Percentiles rank a stretch among this genome's conserved stretches.
phyloP scores from a whole-genome alignment of 208 protist genomes.

The Herpetomonas samuelpessoai region DNA sequence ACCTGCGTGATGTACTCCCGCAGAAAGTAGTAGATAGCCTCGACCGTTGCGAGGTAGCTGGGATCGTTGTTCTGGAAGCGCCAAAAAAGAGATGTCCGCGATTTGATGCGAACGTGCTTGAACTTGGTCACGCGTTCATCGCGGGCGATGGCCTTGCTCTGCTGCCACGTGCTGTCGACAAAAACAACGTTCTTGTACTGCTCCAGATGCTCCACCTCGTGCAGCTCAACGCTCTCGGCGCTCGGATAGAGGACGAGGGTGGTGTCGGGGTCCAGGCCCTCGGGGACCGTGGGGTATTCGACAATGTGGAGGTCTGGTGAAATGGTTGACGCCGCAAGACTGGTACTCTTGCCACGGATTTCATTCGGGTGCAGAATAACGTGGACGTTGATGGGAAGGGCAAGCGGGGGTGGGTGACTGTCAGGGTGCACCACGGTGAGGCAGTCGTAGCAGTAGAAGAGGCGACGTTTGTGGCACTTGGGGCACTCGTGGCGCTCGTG shows the following conservation, averaged over 20 bases:
- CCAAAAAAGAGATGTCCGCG: conserved; percentile 93
- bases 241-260: conserved; percentile 90
- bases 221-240: conserved; percentile 62
- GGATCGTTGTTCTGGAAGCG: conserved; percentile 92
- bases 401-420: conserved; percentile 67
- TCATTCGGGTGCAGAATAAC: conserved; percentile 90
- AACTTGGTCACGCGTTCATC: conserved; percentile 74
- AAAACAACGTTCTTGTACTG: conserved; percentile 89
- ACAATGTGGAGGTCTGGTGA: conserved; percentile 84
- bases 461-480: conserved; percentile 67
- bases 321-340: conserved; percentile 87
- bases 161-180: conserved; percentile 94
- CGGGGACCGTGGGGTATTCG: conserved; percentile 67
- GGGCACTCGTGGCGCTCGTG: conserved; percentile 64
- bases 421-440: conserved; percentile 81
- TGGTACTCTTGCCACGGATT: conserved; percentile 91
- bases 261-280: conserved; percentile 45
- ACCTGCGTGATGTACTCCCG: conserved; percentile 79
- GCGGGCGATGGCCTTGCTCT: conserved; percentile 84
- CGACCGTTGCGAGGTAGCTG: conserved; percentile 91
- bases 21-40: conserved; percentile 95
- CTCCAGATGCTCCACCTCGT: conserved; percentile 64
- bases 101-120: conserved; percentile 77
- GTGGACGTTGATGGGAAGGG: conserved; percentile 80
- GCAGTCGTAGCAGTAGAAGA: conserved; percentile 92